Base-by-base conservation (phyloP, 2,329 filamentous ascomycete genomes). In the Stagonosporopsis cucurbitacearum region DNA sequence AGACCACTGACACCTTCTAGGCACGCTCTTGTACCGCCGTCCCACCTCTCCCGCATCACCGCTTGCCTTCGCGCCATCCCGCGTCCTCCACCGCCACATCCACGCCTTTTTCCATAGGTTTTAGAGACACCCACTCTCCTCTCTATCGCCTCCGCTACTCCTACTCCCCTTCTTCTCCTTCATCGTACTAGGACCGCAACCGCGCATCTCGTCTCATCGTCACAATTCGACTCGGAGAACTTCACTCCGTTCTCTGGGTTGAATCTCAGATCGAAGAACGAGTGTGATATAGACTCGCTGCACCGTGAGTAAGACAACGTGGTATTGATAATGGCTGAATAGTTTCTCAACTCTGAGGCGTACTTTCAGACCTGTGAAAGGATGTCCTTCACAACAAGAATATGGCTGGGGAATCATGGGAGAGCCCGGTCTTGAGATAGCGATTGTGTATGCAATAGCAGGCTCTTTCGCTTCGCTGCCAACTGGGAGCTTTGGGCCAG, bases 301-400 rank as follows among this genome's bases (percentile, higher is more conserved):
- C n/a, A 32, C 28, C 28, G 7, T 15, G 30, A 15, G 30, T 32
- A 32, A 15, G 30, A n/a, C 2, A 15, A 32, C 30, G 30, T 28
- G 33, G 11, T 47, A 11, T 9, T n/a, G 23, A 12, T 47, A 25
- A 11, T 39, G 33, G 15, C 30, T 33, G 11, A 30, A 30, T 30
- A 8, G 6, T 30, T 4, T 51, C 49, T 51, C 33, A 45, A 40
- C 33, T 41, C 49, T 45, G 45, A 19, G 33, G 49, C 33, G 41
- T 40, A 33, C 6, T 25, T 51, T 51, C 49, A 51, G 41, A 40
- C 33, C 49, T 39, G 49, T 25, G 49, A 41, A 35, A 45, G 25
- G 49, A 51, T 35, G 40, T 51, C 49, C 35, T 33, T 37, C 49
- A 51, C 41, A 33, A 39, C 4, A 35, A 22, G 49, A 41, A 39